Base-by-base conservation (phyloP, 176 grass and related monocot species). In the Oryza meridionalis region DNA sequence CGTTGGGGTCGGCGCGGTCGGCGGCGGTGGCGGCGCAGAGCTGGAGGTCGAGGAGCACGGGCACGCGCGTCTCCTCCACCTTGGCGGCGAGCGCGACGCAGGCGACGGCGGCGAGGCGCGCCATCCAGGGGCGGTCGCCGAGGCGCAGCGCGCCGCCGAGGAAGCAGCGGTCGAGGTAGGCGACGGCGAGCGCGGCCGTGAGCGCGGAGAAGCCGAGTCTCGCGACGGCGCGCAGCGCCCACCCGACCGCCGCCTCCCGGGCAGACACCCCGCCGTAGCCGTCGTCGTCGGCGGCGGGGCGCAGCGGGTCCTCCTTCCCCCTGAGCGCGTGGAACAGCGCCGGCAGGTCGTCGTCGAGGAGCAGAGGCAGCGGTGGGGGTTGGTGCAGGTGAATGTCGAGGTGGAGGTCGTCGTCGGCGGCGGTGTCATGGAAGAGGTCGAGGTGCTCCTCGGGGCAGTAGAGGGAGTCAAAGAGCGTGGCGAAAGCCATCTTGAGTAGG, bases 161-260 rank as follows among this genome's bases (percentile, higher is more conserved):
- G 79, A 94, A 98, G 81, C 90, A 98, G 19, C 92, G 75, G 81
- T 98, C 95, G 4, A 98, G 84, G 76, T 98, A 98, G 10, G 86
- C 82, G 6, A 85, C 35, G 47, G 92, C 81, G 11, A 98, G 92
- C 46, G 94, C 67, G 11, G 71, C 78, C 9, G 95, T 97, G 42
- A 94, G 88, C 6, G 90, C 77, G 10, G 84, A 92, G 88, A 97
- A 97, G 40, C 90, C 86, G 6, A 88, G 84, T 42, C 67, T 40
- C 11, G 88, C 82, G 9, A 75, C 67, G 1, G 88, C 88, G 24
- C 81, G 82, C 22, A 16, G 46, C 75, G 94, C 82, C 88, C 92
- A 95, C 9, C 87, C 67, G 0, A 91, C 84, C 3, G 85, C 86
- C n/a, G 79, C 92, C 78, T 71, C 82, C 78, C 95, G 73, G 0